These are phyloP conservation scores for Lasiodiplodia citricola DNA, from an alignment of 2,329 filamentous ascomycete species.

Conservation along the genomic window DNA sequence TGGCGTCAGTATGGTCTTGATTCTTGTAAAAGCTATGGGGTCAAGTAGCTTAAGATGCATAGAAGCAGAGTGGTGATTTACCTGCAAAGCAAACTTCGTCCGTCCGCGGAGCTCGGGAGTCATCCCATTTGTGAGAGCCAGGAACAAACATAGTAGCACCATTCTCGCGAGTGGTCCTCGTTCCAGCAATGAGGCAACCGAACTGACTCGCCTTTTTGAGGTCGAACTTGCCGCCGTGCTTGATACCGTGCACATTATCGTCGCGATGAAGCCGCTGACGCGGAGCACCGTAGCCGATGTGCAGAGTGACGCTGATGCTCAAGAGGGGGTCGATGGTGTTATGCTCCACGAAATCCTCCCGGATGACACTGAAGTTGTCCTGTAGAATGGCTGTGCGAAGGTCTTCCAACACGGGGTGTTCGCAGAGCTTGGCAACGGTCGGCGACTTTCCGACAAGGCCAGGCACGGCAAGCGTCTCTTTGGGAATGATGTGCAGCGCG, in stretches of 20 bases:
- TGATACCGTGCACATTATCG: constrained; percentile 39
- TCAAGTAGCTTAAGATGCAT: no score
- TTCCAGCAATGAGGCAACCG: constrained; percentile 38
- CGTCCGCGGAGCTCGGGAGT: constrained; percentile 33
- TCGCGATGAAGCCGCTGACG: constrained; percentile 40
- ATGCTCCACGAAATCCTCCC: constrained; percentile 33
- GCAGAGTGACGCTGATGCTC: constrained; percentile 37
- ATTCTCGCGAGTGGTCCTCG: constrained; percentile 37
- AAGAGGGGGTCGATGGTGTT: constrained; percentile 34
- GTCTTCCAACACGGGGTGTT: constrained; percentile 32
- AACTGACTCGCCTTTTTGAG: constrained; percentile 34
- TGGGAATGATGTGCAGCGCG: constrained; percentile 33
- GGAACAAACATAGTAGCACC: constrained; percentile 43
- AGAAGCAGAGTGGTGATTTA: constrained; percentile 24
- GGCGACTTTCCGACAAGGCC: constrained; percentile 40
- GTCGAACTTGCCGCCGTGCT: constrained; percentile 31
- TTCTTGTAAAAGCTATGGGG: no score
- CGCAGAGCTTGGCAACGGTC: constrained; percentile 35
- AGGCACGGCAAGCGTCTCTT: constrained; percentile 34
- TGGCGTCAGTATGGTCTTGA: no score
- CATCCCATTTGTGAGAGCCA: constrained; percentile 40
- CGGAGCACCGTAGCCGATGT: constrained; percentile 39
- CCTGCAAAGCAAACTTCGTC: constrained; percentile 44
- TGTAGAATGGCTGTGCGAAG: constrained; percentile 35
- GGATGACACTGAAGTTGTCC: constrained; percentile 32